Evolutionary conservation across 805 yeast species (phyloP).

Genomic region (Cyberlindnera xishuangbannaensis): DNA sequence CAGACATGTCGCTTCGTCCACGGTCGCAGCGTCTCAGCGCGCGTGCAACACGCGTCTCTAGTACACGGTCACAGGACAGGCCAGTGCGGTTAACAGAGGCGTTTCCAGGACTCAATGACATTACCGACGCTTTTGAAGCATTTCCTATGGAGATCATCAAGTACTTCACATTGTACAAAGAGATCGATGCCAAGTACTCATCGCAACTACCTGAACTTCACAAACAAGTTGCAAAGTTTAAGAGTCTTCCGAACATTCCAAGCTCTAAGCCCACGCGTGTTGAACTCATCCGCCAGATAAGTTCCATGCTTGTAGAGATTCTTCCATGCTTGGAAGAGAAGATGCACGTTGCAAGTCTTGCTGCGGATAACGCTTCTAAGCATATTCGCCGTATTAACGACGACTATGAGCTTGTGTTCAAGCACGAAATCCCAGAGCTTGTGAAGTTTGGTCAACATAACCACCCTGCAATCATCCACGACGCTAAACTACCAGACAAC

Average conservation of each 20-base stretch:
- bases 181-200: constrained; percentile 91
- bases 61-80: constrained; percentile 13
- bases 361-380: constrained; percentile 67
- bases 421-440: constrained; percentile 76
- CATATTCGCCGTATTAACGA: constrained; percentile 71
- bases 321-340: constrained; percentile 94
- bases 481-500: constrained; percentile 42
- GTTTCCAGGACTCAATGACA: constrained; percentile 86
- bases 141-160: constrained; percentile 78
- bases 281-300: constrained; percentile 32
- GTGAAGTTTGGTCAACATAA: constrained; percentile 73
- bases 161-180: constrained; percentile 82
- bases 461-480: constrained; percentile 86
- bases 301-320: constrained; percentile 49
- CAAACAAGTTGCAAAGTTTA: constrained; percentile 44
- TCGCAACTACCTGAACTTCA: constrained; percentile 64
- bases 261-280: constrained; percentile 15
- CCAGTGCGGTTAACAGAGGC: constrained; percentile 30
- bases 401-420: constrained; percentile 68
- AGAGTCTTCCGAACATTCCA: constrained; percentile 27
- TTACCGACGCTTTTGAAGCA: constrained; percentile 87
- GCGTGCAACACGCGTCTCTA: constrained; percentile 7
- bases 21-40: constrained; percentile 29
- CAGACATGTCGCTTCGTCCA: constrained; percentile 28
- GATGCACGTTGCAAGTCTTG: constrained; percentile 93